Conservation (phyloP, 106 monocot genomes). For the Platanthera zijinensis region DNA sequence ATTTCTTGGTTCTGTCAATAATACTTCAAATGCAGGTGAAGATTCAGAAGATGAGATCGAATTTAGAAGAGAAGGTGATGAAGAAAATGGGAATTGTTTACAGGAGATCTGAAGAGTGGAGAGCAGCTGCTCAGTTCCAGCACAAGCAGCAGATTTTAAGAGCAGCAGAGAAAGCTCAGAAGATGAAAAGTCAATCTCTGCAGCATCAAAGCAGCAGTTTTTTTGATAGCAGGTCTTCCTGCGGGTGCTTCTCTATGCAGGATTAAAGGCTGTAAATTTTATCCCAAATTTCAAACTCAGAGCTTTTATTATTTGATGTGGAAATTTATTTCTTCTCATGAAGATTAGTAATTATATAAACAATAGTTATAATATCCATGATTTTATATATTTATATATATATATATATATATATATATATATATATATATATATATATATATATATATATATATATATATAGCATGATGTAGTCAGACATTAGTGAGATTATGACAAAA, state of each 20-base stretch:
- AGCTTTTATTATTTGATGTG: no score
- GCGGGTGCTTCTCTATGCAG: constrained; percentile 9
- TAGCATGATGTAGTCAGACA: no score
- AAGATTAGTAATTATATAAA: no score
- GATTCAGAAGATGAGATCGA: constrained; percentile 90
- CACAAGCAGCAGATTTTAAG: constrained; percentile 12
- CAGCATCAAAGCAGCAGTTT: background rate
- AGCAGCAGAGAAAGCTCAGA: constrained; percentile 7
- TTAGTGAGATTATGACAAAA: no score
- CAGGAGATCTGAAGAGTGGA: constrained; percentile 69
- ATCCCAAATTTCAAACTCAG: no score
- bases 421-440: no score
- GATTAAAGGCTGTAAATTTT: background rate
- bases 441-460: no score
- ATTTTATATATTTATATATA: no score
- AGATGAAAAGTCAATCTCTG: constrained; percentile 1
- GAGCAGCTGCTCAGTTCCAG: constrained; percentile 33
- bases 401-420: no score
- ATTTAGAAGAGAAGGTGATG: constrained; percentile 87
- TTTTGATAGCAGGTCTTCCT: background rate
- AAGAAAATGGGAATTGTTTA: constrained; percentile 64
- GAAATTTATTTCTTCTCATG: no score
- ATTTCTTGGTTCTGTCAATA: no score
- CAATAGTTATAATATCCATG: no score
- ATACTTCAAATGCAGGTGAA: constrained; percentile 48